Evolutionary conservation across 495 filamentous ascomycete species (phyloP), one percentile per base, ranked within the genome.

Genomic region (Lentithecium fluviatile): DNA sequence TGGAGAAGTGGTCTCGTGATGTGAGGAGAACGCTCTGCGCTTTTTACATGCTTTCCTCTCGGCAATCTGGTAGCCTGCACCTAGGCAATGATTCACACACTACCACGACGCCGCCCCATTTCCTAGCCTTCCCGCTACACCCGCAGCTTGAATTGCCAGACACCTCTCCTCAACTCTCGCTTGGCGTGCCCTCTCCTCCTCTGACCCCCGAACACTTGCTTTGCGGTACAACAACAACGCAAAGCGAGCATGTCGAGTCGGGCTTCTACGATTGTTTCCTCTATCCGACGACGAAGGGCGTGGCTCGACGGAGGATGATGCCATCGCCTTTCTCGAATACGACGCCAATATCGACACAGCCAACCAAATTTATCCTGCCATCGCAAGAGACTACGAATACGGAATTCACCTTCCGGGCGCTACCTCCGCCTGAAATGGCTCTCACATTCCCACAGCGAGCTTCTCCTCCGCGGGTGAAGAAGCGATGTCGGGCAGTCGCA

Each of bases 401-500:
- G 7, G 6, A 25, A 19, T 64, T 68, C 50, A 62, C 56, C 34
- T 68, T 68, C 47, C 21, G 21, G 46, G 23, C 42, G 7, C 43
- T 24, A 8, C 50, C 57, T 40, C 51, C 6, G 21, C 62, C 42
- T 11, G 45, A 51, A 49, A 59, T 60, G 52, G 23, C 29, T 17
- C 54, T 65, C 24, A 19, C 54, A 11, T 69, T 63, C 40, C 63
- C 47, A 34, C 62, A 58, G 6, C 52, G 56, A 6, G 48, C 66
- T 15, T 36, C 58, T 21, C 58, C 57, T 47, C 53, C 52, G 23
- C 38, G 55, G 17, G 29, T 53, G 11, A 38, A 53, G 45, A 90
- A 90, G 70, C 81, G 87, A 25, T 60, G 71, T 25, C 76, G 87
- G 20, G 77, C 81, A 0, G 70, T 79, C 6, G 78, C 82, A 12